phyloP scores from a whole-genome alignment of 768 basidiomycete genomes.

The Suillus bovinus region DNA sequence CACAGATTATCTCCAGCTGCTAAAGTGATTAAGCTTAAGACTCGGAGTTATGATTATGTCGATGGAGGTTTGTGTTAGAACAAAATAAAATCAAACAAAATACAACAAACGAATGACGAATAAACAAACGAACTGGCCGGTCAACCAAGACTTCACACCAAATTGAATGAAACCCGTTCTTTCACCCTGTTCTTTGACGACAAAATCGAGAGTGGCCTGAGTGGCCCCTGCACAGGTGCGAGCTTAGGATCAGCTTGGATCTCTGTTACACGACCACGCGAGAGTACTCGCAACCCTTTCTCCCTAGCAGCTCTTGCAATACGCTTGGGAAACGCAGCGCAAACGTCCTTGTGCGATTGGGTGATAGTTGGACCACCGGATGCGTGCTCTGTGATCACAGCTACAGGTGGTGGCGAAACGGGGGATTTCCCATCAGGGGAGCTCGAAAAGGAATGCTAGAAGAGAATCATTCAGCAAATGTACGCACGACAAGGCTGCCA shows the following conservation, averaged over 20 bases:
- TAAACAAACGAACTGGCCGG: neutral
- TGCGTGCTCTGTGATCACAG: conserved; percentile 16
- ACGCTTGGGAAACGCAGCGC: conserved; percentile 13
- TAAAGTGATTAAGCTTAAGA: neutral
- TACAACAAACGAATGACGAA: neutral
- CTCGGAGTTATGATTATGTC: neutral
- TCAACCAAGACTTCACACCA: neutral
- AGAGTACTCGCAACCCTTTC: conserved; percentile 15
- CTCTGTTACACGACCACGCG: conserved; percentile 26
- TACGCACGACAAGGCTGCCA: neutral
- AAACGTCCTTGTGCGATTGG: conserved; percentile 4
- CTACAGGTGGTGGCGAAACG: conserved; percentile 16
- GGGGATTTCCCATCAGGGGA: conserved; percentile 18
- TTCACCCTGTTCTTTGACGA: neutral
- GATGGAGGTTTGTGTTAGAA: neutral
- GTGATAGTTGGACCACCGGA: neutral
- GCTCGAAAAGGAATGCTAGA: neutral
- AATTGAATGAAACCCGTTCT: neutral
- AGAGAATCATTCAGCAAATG: neutral
- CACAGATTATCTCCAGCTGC: neutral
- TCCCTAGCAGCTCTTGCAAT: conserved; percentile 15
- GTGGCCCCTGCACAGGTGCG: conserved; percentile 32
- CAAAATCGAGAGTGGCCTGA: conserved; percentile 30
- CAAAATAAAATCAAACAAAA: neutral
- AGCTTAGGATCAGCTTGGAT: conserved; percentile 34